phyloP scores from a whole-genome alignment of 306 rosid genomes.

The Begonia peltatifolia region DNA sequence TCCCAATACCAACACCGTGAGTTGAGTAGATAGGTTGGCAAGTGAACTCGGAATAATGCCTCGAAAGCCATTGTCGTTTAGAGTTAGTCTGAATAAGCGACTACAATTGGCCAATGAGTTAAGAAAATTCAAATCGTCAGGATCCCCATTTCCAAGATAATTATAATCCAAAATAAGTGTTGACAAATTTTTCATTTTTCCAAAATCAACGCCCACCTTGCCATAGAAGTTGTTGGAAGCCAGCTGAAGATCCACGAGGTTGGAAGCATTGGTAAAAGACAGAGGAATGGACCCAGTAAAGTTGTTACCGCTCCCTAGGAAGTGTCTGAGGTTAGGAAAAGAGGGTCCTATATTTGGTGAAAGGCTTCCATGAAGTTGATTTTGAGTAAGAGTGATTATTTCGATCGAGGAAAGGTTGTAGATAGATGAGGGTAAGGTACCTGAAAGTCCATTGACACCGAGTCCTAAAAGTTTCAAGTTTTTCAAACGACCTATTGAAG shows the following conservation, averaged over 20 bases:
- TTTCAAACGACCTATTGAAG: conserved; percentile 31
- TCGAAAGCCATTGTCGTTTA: no score
- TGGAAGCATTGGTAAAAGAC: background rate
- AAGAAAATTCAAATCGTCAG: no score
- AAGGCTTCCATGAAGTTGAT: background rate
- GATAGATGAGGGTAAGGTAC: conserved; percentile 33
- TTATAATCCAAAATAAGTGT: background rate
- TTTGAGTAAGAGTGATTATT: background rate
- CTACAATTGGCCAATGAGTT: no score
- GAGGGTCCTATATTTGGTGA: background rate
- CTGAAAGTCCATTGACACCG: conserved; percentile 36
- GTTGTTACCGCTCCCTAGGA: background rate
- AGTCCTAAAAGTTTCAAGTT: conserved; percentile 34
- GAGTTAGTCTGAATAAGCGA: no score
- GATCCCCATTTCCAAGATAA: no score
- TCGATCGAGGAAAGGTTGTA: conserved; percentile 18
- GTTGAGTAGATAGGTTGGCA: no score
- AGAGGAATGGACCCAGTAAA: background rate
- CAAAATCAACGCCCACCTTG: background rate
- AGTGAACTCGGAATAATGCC: no score
- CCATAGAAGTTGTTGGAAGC: background rate
- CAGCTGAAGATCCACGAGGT: background rate
- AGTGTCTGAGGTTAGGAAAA: background rate
- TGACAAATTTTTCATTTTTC: background rate
- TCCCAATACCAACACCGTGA: no score